Conservation (phyloP, 495 filamentous ascomycete species). For the Xylaria nigripes region DNA sequence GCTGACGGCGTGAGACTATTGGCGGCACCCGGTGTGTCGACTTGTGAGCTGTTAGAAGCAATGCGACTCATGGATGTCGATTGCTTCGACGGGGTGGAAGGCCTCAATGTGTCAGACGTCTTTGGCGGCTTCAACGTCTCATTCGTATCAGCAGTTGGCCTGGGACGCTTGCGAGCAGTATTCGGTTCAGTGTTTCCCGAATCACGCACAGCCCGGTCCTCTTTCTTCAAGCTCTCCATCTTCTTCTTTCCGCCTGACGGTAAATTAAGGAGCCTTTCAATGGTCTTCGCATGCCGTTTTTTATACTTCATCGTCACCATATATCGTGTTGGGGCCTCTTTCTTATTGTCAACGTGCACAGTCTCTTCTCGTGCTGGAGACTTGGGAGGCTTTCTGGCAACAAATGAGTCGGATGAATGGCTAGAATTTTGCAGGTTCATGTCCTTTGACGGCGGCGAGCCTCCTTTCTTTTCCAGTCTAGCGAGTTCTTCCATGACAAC, state of each 20-base stretch:
- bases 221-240: constrained; percentile 32
- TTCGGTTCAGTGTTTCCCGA: constrained; percentile 31
- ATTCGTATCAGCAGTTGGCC: constrained; percentile 24
- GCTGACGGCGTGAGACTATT: constrained; percentile 33
- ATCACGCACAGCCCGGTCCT: constrained; percentile 20
- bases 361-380: constrained; percentile 21
- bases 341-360: constrained; percentile 23
- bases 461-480: constrained; percentile 22
- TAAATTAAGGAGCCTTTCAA: constrained; percentile 36
- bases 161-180: constrained; percentile 37
- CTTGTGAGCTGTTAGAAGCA: constrained; percentile 38
- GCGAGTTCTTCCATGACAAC: constrained; percentile 38
- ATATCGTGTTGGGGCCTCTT: constrained; percentile 19
- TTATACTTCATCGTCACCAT: constrained; percentile 33
- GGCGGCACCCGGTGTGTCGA: constrained; percentile 32
- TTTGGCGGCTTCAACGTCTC: constrained; percentile 28
- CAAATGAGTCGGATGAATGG: constrained; percentile 30
- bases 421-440: constrained; percentile 14
- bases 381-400: constrained; percentile 31
- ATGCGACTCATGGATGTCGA: constrained; percentile 41
- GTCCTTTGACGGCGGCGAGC: constrained; percentile 27
- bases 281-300: constrained; percentile 32
- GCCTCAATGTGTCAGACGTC: constrained; percentile 17
- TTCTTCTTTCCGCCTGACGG: constrained; percentile 29
- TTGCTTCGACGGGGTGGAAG: constrained; percentile 39